phyloP scores from a whole-genome alignment of 1,139 yeast species.

The Nematodospora anomalae region DNA sequence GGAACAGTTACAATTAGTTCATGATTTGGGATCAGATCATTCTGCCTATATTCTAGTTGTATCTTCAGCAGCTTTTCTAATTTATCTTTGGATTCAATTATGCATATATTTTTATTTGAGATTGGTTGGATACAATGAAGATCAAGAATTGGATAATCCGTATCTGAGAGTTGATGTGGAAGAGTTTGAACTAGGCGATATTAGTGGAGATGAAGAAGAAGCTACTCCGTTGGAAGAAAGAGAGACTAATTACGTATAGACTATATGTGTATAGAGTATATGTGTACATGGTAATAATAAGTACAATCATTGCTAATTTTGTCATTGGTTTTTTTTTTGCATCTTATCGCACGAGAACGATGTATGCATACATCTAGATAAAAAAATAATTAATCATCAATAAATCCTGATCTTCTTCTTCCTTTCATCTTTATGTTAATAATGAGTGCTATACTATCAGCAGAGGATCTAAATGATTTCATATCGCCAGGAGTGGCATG shows the following conservation, averaged over 20 bases:
- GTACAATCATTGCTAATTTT: too few relatives aligned
- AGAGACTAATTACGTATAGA: too few relatives aligned
- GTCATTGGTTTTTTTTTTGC: too few relatives aligned
- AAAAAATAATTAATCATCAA: neutral
- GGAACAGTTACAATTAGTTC: slow-evolving; percentile 73
- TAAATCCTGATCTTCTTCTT: neutral
- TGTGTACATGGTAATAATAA: too few relatives aligned
- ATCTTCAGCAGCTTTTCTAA: slow-evolving; percentile 70
- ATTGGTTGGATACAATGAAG: slow-evolving; percentile 48
- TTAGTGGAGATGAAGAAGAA: slow-evolving; percentile 26
- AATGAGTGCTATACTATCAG: slow-evolving; percentile 87
- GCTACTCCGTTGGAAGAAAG: neutral
- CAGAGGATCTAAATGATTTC: slow-evolving; percentile 90
- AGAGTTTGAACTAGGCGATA: slow-evolving; percentile 37
- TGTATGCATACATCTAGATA: too few relatives aligned
- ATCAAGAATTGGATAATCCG: slow-evolving; percentile 28
- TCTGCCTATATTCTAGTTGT: slow-evolving; percentile 78
- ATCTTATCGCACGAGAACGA: too few relatives aligned
- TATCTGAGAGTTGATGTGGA: slow-evolving; percentile 22
- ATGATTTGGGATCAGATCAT: slow-evolving; percentile 78
- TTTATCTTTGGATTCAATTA: slow-evolving; percentile 64
- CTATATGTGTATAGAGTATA: too few relatives aligned
- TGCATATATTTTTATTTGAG: slow-evolving; percentile 58
- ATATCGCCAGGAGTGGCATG: slow-evolving; percentile 95
- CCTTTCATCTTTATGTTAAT: neutral